Evolutionary conservation across 129 eudicot species (phyloP).

Genomic region (Glebionis coronaria): DNA sequence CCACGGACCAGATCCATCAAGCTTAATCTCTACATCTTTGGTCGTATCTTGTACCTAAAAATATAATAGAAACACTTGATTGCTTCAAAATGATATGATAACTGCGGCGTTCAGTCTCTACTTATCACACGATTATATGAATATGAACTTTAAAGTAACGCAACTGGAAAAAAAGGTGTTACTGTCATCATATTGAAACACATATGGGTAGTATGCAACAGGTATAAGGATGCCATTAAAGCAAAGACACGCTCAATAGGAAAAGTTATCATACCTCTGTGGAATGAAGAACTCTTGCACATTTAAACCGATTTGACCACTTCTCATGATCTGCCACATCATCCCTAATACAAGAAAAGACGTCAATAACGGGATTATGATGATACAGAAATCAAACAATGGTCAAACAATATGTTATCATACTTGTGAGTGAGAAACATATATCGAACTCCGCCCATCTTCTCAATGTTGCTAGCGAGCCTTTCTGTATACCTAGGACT

Average conservation of each 20-base stretch:
- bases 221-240: too few species aligned
- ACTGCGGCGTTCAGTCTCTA: too few species aligned
- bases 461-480: constrained; percentile 50
- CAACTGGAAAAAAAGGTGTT: not conserved
- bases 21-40: constrained; percentile 58
- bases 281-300: constrained; percentile 60
- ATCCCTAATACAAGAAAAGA: constrained; percentile 48
- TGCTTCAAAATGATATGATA: not conserved
- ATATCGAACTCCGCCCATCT: constrained; percentile 70
- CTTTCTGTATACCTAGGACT: constrained; percentile 66
- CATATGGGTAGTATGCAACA: too few species aligned
- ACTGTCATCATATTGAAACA: too few species aligned
- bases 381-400: not conserved
- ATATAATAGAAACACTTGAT: not conserved
- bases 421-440: constrained; percentile 88
- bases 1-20: constrained; percentile 74
- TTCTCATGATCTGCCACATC: constrained; percentile 75
- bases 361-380: constrained; percentile 1
- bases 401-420: constrained; percentile 13
- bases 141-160: not conserved
- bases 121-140: too few species aligned
- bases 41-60: constrained; percentile 49
- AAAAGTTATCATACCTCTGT: constrained; percentile 35
- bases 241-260: not conserved
- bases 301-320: constrained; percentile 56